These are phyloP conservation scores for Paracoccidioides brasiliensis DNA, from an alignment of 2,329 filamentous ascomycete genomes.

Conservation along the genomic window DNA sequence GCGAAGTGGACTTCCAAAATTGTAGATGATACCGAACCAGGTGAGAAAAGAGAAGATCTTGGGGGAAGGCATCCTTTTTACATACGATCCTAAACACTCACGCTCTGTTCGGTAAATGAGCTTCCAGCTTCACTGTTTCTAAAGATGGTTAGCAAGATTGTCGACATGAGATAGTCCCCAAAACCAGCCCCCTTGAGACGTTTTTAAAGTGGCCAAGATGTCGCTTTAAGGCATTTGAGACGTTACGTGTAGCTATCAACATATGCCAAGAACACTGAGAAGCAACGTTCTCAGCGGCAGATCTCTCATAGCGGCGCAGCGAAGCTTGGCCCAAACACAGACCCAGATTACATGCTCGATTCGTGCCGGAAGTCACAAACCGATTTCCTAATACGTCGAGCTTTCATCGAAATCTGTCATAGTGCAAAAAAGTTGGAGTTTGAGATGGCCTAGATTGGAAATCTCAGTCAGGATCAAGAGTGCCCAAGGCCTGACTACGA, in stretches of 20 bases:
- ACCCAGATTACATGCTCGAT: not conserved
- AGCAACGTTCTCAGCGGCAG: not conserved
- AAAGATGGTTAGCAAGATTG: constrained; percentile 1
- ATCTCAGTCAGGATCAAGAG: not conserved
- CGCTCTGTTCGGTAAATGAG: not conserved
- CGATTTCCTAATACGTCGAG: not conserved
- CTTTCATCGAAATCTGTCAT: not conserved
- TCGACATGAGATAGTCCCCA: not conserved
- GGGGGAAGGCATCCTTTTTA: not conserved
- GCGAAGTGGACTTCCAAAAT: constrained; percentile 3
- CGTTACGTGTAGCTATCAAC: constrained; percentile 9
- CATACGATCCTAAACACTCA: not conserved
- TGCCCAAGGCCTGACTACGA: not conserved
- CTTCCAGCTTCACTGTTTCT: not conserved
- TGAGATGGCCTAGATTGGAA: not conserved
- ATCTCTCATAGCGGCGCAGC: not conserved
- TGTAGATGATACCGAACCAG: constrained; percentile 1
- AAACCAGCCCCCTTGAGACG: constrained; percentile 6
- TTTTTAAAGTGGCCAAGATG: not conserved
- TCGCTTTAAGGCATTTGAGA: constrained; percentile 7
- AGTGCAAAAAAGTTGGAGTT: not conserved
- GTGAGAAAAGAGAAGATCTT: not conserved
- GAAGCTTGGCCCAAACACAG: constrained; percentile 6
- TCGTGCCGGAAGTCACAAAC: not conserved
- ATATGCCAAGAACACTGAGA: constrained; percentile 2